A percentile compares a stretch with the other conserved stretches of the same genome.
These are phyloP conservation scores for Thecaphora thlaspeos DNA, from an alignment of 1,284 basidiomycete genomes.

Conservation along the genomic window DNA sequence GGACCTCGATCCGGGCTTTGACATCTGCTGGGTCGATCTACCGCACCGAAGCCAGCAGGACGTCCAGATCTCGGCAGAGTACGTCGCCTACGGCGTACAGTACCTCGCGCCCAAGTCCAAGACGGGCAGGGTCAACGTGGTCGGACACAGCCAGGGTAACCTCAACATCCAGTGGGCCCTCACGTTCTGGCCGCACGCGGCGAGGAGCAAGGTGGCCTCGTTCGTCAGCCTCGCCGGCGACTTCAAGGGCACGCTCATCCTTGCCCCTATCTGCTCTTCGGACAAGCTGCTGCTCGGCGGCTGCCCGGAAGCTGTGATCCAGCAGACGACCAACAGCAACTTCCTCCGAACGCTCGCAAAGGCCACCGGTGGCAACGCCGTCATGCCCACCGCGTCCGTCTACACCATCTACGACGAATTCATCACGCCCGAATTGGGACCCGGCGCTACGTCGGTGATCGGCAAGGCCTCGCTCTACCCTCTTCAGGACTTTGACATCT, in stretches of 20 bases:
- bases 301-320: constrained; percentile 35
- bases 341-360: constrained; percentile 49
- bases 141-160: constrained; percentile 56
- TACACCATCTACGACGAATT: constrained; percentile 47
- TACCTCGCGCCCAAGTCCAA: constrained; percentile 37
- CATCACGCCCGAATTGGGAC: constrained; percentile 39
- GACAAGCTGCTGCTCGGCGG: constrained; percentile 16
- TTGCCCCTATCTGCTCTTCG: constrained; percentile 24
- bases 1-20: constrained; percentile 42
- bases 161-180: constrained; percentile 55
- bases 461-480: constrained; percentile 16
- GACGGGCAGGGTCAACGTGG: constrained; percentile 50
- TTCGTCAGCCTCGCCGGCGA: constrained; percentile 31
- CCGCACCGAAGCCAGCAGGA: constrained; percentile 47
- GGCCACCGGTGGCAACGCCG: constrained; percentile 28
- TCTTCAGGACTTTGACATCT: constrained; percentile 27
- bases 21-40: constrained; percentile 55
- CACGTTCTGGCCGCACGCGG: constrained; percentile 10
- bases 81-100: constrained; percentile 53
- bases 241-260: constrained; percentile 47
- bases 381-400: constrained; percentile 46
- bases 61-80: constrained; percentile 52
- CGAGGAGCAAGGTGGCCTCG: constrained; percentile 3
- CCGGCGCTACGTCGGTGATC: constrained; percentile 11
- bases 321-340: constrained; percentile 43